A percentile compares a stretch with the other conserved stretches of the same genome.
Conservation (phyloP, 1,284 basidiomycete species). For the Puccinia brachypodii region DNA sequence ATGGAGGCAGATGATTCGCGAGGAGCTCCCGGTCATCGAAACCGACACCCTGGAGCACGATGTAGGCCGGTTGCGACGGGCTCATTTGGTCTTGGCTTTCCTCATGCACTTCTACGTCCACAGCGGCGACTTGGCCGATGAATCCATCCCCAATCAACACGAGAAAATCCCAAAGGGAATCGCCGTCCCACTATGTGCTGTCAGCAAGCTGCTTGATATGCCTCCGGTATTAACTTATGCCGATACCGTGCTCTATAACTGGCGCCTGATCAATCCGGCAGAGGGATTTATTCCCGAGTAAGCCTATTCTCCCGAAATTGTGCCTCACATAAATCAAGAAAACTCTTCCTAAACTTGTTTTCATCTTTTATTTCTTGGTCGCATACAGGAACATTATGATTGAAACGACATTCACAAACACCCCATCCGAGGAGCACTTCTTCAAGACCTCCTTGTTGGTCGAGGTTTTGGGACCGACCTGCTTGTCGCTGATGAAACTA, state of each 20-base stretch:
- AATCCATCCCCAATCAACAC: background rate
- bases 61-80: conserved; percentile 63
- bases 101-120: conserved; percentile 87
- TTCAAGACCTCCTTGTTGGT: conserved; percentile 86
- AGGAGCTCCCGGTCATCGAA: background rate
- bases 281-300: conserved; percentile 54
- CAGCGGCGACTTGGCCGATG: conserved; percentile 39
- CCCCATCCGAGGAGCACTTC: conserved; percentile 82
- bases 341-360: conserved; percentile 48
- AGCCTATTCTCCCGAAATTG: background rate
- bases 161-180: conserved; percentile 58
- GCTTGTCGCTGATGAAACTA: conserved; percentile 78
- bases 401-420: conserved; percentile 74
- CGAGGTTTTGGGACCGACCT: conserved; percentile 82
- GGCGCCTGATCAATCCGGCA: conserved; percentile 60
- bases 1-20: conserved; percentile 61
- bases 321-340: conserved; percentile 49
- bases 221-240: conserved; percentile 91
- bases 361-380: conserved; percentile 5
- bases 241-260: conserved; percentile 91
- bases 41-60: background rate
- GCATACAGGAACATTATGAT: conserved; percentile 64
- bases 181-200: conserved; percentile 73
- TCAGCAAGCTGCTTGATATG: conserved; percentile 73
- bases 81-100: conserved; percentile 80